Percentiles rank a stretch among this genome's conserved stretches.
Evolutionary conservation across 257 asterid species (phyloP).

Genomic region (Phtheirospermum japonicum): DNA sequence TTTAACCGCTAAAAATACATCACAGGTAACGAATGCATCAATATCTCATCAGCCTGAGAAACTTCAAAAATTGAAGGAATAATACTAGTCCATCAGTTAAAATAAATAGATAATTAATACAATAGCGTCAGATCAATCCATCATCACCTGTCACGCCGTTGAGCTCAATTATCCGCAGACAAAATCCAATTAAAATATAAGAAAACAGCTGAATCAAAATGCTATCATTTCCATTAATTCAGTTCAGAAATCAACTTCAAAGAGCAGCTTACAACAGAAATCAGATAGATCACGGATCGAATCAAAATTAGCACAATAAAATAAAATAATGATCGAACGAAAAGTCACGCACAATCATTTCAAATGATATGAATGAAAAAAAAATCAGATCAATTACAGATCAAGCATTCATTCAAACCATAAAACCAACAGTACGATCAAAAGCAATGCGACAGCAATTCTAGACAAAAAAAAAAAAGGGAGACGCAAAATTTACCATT

Average conservation of each 20-base stretch:
- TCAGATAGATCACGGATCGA: slow-evolving; percentile 25
- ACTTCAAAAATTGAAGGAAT: no score
- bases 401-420: not conserved
- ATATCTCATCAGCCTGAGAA: no score
- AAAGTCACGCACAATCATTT: not conserved
- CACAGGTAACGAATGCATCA: no score
- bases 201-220: not conserved
- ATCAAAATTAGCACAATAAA: not conserved
- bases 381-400: slow-evolving; percentile 17
- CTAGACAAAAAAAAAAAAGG: not conserved
- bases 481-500: slow-evolving; percentile 32
- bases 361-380: not conserved
- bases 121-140: no score
- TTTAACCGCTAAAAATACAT: no score
- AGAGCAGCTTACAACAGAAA: slow-evolving; percentile 18
- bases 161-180: no score
- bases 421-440: slow-evolving; percentile 10
- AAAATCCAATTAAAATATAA: not conserved
- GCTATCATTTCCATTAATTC: slow-evolving; percentile 7
- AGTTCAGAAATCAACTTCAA: slow-evolving; percentile 20
- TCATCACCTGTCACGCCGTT: no score
- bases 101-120: no score
- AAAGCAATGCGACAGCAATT: slow-evolving; percentile 25
- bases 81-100: no score
- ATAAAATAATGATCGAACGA: not conserved